Evolutionary conservation across 768 basidiomycete genomes (phyloP).

Genomic region (Mycena leptocephala): DNA sequence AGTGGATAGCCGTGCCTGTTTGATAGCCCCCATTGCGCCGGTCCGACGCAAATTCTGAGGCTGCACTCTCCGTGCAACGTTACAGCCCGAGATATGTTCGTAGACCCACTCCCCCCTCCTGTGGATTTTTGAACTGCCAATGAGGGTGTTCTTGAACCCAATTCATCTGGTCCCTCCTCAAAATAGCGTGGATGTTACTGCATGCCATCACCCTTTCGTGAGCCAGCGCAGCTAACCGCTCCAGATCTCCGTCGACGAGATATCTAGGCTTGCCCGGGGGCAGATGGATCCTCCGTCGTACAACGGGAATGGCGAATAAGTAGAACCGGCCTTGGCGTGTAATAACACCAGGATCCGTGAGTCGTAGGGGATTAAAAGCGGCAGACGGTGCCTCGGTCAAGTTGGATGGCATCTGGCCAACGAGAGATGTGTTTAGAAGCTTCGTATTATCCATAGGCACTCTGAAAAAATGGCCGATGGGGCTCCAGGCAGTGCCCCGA

Average conservation of each 20-base stretch:
- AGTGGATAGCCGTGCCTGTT: too few relatives aligned
- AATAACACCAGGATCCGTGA: background rate
- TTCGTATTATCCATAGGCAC: background rate
- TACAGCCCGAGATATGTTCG: conserved; percentile 10
- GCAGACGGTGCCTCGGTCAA: background rate
- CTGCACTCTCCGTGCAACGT: background rate
- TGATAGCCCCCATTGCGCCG: too few relatives aligned
- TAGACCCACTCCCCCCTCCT: background rate
- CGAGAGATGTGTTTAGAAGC: background rate
- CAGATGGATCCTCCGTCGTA: background rate
- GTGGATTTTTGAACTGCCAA: conserved; percentile 13
- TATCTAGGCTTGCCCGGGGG: background rate
- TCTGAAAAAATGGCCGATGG: conserved; percentile 26
- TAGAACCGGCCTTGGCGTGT: conserved; percentile 6
- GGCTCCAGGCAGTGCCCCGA: conserved; percentile 1
- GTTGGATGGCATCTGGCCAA: background rate
- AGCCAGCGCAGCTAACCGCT: background rate
- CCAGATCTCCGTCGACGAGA: conserved; percentile 13
- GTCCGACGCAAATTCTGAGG: too few relatives aligned
- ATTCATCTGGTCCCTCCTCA: conserved; percentile 22
- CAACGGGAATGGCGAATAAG: conserved; percentile 29
- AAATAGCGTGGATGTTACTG: background rate
- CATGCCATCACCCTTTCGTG: conserved; percentile 13
- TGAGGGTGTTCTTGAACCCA: background rate
- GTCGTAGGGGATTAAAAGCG: conserved; percentile 6